A percentile compares a stretch with the other conserved stretches of the same genome.
Conservation (phyloP, 177 flowering plant genomes). For the Tripterygium wilfordii region DNA sequence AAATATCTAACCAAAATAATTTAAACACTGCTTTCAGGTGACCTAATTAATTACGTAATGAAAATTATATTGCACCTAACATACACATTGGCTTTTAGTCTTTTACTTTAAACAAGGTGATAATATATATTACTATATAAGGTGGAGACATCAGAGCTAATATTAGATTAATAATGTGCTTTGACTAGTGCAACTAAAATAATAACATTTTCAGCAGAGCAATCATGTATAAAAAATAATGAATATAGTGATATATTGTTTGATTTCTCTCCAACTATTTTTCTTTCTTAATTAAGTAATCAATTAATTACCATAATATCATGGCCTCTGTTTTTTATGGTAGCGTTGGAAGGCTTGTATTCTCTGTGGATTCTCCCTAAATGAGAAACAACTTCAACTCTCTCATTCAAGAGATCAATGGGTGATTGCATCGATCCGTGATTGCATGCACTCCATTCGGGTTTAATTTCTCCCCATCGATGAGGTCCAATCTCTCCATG, state of each 20-base stretch:
- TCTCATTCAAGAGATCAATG: conserved; percentile 38
- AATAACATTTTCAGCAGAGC: too few species aligned
- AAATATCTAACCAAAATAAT: too few species aligned
- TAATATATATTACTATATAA: too few species aligned
- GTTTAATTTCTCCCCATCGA: conserved; percentile 40
- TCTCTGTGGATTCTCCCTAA: conserved; percentile 31
- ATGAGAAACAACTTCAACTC: conserved; percentile 32
- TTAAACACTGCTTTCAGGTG: too few species aligned
- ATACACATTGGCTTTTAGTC: not conserved
- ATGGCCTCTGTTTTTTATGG: conserved; percentile 53
- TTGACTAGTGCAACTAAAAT: too few species aligned
- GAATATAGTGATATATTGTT: too few species aligned
- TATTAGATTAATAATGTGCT: too few species aligned
- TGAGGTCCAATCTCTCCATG: conserved; percentile 37
- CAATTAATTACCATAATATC: conserved; percentile 55
- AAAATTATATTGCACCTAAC: not conserved
- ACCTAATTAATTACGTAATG: too few species aligned
- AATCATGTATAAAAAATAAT: too few species aligned
- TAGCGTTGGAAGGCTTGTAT: conserved; percentile 47
- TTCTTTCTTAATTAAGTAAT: too few species aligned
- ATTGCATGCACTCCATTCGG: conserved; percentile 44
- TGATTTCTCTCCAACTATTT: too few species aligned
- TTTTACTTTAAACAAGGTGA: not conserved
- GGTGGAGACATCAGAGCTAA: too few species aligned
- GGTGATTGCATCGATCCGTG: conserved; percentile 65